Conservation (phyloP, 805 yeast genomes). For the Saccharomyces mikatae region DNA sequence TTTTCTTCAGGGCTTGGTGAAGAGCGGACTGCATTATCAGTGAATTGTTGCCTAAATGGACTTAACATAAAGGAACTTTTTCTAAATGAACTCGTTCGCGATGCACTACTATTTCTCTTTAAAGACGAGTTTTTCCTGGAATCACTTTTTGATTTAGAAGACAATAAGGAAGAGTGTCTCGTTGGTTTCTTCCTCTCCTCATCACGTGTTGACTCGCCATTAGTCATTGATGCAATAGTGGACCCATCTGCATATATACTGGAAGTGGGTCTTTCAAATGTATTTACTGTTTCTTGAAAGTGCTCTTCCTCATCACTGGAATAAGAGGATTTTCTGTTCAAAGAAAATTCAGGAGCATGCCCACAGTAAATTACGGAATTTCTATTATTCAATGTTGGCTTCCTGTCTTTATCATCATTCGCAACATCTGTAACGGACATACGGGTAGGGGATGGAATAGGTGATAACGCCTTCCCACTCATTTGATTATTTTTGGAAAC, state of each 20-base stretch:
- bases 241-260: constrained; percentile 28
- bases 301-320: neutral
- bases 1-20: constrained; percentile 13
- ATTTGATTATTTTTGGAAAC: neutral
- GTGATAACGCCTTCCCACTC: neutral
- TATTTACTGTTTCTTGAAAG: neutral
- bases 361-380: constrained; percentile 14
- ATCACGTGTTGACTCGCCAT: neutral
- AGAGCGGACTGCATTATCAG: constrained; percentile 13
- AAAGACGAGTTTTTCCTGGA: constrained; percentile 9
- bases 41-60: constrained; percentile 19
- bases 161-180: constrained; percentile 53
- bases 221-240: constrained; percentile 2
- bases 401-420: neutral
- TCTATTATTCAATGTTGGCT: constrained; percentile 4
- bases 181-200: constrained; percentile 32
- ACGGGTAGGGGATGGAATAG: neutral
- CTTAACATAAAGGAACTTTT: constrained; percentile 17
- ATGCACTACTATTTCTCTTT: constrained; percentile 2
- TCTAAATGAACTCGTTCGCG: constrained; percentile 5
- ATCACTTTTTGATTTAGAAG: constrained; percentile 25
- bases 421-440: neutral
- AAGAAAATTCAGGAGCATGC: neutral
- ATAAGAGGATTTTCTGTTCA: neutral
- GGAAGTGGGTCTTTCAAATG: constrained; percentile 35